Conservation (phyloP, 352 stramenopile species). For the Globisporangium alternatum region DNA sequence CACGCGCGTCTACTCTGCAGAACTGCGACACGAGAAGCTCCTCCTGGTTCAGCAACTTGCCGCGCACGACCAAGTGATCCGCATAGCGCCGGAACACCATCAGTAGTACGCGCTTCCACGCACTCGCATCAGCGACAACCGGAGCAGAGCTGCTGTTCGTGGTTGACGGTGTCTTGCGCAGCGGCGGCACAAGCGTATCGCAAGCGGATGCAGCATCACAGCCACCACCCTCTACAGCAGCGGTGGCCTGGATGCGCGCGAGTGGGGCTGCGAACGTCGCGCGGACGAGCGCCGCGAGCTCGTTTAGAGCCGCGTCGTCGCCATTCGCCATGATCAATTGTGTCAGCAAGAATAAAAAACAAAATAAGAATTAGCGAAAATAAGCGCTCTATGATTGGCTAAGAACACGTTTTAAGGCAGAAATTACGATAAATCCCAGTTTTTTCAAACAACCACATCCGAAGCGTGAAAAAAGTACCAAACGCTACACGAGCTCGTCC, state of each 20-base stretch:
- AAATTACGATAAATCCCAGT: too few species aligned
- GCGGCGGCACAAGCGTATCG: conserved; percentile 1
- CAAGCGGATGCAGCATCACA: background rate
- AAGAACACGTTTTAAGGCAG: background rate
- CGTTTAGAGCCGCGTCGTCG: background rate
- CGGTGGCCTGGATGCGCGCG: background rate
- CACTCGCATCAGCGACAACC: conserved; percentile 6
- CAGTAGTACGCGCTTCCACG: conserved; percentile 15
- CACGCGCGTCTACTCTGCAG: background rate
- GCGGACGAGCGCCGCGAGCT: background rate
- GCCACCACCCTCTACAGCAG: background rate
- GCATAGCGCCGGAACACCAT: conserved; percentile 32
- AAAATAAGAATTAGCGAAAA: background rate
- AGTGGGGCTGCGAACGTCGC: background rate
- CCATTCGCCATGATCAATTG: background rate
- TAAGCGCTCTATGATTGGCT: background rate
- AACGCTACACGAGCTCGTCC: conserved; percentile 4
- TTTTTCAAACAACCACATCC: too few species aligned
- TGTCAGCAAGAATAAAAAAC: background rate
- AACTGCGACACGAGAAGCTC: conserved; percentile 37
- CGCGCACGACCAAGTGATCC: conserved; percentile 25
- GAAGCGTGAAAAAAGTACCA: background rate
- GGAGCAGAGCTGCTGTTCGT: background rate
- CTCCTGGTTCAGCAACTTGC: conserved; percentile 42
- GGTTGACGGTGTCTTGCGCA: background rate